Evolutionary conservation across 1,284 basidiomycete genomes (phyloP).

Genomic region (Cryptococcus wingfieldii): DNA sequence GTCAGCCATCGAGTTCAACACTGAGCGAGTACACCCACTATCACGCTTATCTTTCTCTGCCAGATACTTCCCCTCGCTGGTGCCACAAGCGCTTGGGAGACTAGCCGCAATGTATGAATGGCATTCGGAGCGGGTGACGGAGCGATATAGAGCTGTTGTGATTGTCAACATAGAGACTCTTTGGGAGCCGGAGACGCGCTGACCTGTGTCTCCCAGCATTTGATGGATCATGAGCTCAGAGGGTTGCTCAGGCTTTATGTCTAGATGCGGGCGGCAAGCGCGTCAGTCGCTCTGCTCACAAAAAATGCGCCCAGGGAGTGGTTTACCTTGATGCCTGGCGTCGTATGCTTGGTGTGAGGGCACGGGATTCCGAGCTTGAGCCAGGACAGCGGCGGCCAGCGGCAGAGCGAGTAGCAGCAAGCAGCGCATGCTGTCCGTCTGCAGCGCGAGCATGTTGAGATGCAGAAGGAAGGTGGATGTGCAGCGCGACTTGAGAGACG

Average conservation of each 20-base stretch:
- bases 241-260: neutral
- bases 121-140: slow-evolving; percentile 10
- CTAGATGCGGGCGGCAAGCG: neutral
- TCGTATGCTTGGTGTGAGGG: neutral
- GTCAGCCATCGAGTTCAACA: neutral
- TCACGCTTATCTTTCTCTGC: slow-evolving; percentile 7
- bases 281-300: neutral
- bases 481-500: neutral
- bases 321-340: neutral
- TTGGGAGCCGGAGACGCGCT: neutral
- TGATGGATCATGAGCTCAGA: neutral
- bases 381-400: too few species aligned
- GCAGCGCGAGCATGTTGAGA: too few species aligned
- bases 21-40: neutral
- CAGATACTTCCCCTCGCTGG: neutral
- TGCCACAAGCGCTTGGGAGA: slow-evolving; percentile 1
- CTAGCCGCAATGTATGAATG: slow-evolving; percentile 9
- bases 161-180: too few species aligned
- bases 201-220: neutral
- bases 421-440: too few species aligned
- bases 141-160: slow-evolving; percentile 1
- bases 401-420: too few species aligned
- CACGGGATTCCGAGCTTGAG: too few species aligned
- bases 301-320: too few species aligned
- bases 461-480: too few species aligned